A percentile compares a stretch with the other conserved stretches of the same genome.
Conservation (phyloP, 176 grass and related monocot species). For the Eremochloa ophiuroides region DNA sequence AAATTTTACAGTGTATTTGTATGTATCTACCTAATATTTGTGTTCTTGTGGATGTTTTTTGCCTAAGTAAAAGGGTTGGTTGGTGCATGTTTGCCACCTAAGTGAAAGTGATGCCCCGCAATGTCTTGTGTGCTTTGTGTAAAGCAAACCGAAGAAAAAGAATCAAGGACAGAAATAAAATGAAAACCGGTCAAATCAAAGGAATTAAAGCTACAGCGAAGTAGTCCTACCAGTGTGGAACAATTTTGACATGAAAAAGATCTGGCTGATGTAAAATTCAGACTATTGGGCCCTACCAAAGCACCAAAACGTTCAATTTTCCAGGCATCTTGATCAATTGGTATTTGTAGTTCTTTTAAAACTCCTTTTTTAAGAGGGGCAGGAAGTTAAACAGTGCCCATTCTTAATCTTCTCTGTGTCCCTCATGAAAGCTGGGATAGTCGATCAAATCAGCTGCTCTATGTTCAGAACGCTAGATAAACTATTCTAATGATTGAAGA, state of each 20-base stretch:
- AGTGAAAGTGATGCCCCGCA: slow-evolving; percentile 27
- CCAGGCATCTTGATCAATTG: not conserved
- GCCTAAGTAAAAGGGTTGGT: not conserved
- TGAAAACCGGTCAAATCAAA: slow-evolving; percentile 3
- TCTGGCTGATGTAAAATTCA: not conserved
- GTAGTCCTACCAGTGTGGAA: not conserved
- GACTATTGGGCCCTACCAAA: not conserved
- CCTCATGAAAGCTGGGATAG: not conserved
- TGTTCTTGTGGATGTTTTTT: not conserved
- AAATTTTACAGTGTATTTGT: not conserved
- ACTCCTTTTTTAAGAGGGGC: too few species aligned
- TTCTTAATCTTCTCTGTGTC: not conserved
- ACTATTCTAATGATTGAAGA: not conserved
- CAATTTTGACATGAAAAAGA: not conserved
- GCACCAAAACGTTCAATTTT: not conserved
- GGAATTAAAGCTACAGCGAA: not conserved
- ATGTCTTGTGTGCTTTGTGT: slow-evolving; percentile 35
- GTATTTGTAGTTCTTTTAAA: not conserved
- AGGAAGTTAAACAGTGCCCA: not conserved
- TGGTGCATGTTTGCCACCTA: slow-evolving; percentile 37
- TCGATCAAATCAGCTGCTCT: not conserved
- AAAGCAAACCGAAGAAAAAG: slow-evolving; percentile 24
- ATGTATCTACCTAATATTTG: not conserved
- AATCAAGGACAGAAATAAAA: not conserved
- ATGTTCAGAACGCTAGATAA: slow-evolving; percentile 3